Percentiles rank a stretch among this genome's conserved stretches.
Conservation (phyloP, 2,329 filamentous ascomycete species). For the Penicillium concentricum region DNA sequence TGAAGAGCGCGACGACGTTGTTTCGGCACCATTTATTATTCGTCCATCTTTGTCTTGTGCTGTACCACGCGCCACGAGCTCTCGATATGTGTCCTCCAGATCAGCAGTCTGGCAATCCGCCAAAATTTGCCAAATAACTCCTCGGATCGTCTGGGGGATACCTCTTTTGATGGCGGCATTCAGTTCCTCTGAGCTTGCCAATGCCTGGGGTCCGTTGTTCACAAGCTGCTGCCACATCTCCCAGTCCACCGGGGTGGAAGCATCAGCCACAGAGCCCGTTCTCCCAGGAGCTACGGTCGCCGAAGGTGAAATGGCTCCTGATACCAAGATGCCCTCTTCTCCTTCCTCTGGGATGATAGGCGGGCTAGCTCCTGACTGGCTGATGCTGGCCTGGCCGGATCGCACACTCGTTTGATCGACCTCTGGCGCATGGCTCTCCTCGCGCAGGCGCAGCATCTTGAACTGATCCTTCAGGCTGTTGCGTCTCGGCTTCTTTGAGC, state of each 20-base stretch:
- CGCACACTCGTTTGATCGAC: slow-evolving; percentile 56
- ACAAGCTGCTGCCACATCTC: slow-evolving; percentile 96
- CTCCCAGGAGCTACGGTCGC: slow-evolving; percentile 27
- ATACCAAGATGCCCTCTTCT: slow-evolving; percentile 37
- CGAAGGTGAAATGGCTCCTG: slow-evolving; percentile 25
- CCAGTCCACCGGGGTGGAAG: slow-evolving; percentile 81
- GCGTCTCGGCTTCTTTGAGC: slow-evolving; percentile 50
- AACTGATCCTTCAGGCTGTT: slow-evolving; percentile 76
- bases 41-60: slow-evolving; percentile 72
- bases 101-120: slow-evolving; percentile 94
- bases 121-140: slow-evolving; percentile 98
- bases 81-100: slow-evolving; percentile 80
- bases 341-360: slow-evolving; percentile 48
- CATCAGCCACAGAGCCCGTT: slow-evolving; percentile 76
- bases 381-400: slow-evolving; percentile 43
- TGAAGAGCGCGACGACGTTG: slow-evolving; percentile 79
- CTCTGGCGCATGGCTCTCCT: slow-evolving; percentile 63
- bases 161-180: slow-evolving; percentile 88
- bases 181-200: slow-evolving; percentile 85
- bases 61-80: slow-evolving; percentile 75
- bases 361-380: slow-evolving; percentile 49
- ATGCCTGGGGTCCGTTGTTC: slow-evolving; percentile 85
- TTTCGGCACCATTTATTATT: slow-evolving; percentile 54
- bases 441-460: slow-evolving; percentile 71
- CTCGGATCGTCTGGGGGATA: slow-evolving; percentile 90